Evolutionary conservation across 2,329 filamentous ascomycete genomes (phyloP), one percentile per base, ranked within the genome.

Genomic region (Alternaria brassicicola): DNA sequence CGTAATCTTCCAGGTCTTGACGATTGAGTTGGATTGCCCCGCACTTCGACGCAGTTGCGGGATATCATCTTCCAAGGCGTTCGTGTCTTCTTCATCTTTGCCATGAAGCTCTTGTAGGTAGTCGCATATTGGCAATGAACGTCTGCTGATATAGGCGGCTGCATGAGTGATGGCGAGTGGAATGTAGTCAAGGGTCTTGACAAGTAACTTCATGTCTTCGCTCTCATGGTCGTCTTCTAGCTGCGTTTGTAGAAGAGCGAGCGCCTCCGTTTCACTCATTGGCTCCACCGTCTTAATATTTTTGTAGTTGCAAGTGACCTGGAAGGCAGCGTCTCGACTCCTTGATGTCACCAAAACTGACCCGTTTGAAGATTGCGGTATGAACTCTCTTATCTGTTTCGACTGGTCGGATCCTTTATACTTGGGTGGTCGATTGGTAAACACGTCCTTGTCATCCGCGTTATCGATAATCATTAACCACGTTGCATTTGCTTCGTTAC

Each of bases 381-480:
- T 52, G 28, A 52, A 65, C 15, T 59, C 53, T 15, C 49, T 35
- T 2, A 65, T n/a, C n/a, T 45, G 41, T 31, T 25, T 25, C 7
- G 13, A 21, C 13, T n/a, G 30, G 33, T 36, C 19, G 47, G 10
- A 12, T 45, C 48, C 49, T 35, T 48, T 38, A n/a, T 36, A 26
- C 19, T 33, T 39, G 17, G 39, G 12, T 30, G 38, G 25, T 13
- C 12, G 38, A 41, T 21, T 17, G 19, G 15, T 36, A 7, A 63
- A 55, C 1, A 66, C 49, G 15, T 33, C 56, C 7, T 17, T 39
- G 43, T 71, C 65, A 36, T 71, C 67, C 7, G 54, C 63, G n/a
- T 68, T 70, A 42, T 71, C 67, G 12, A 71, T 10, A 2, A 71
- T 41, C 47, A 71, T 52, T 6, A 68, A 2, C 68, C 66, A 71